phyloP scores from a whole-genome alignment of 345 rosid genomes.

The Gossypium raimondii region DNA sequence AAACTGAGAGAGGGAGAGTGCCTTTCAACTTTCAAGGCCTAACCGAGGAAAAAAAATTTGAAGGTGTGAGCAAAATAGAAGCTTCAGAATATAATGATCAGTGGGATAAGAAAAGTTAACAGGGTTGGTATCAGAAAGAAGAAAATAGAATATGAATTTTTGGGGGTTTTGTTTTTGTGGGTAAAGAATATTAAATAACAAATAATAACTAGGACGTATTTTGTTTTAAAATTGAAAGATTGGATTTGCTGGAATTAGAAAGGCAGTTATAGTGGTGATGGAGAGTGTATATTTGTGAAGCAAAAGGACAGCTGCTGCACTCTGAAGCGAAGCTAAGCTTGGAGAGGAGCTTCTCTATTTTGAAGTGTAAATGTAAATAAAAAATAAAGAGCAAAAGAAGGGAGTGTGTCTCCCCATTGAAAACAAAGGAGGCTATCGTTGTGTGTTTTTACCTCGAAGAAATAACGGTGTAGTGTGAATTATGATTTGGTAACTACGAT shows the following conservation, averaged over 20 bases:
- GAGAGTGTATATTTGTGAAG: constrained; percentile 19
- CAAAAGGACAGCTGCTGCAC: constrained; percentile 17
- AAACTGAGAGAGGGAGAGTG: neutral
- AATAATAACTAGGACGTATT: neutral
- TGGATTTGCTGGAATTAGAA: constrained; percentile 32
- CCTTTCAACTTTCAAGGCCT: neutral
- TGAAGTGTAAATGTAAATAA: no score
- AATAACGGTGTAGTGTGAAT: neutral
- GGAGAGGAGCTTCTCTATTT: neutral
- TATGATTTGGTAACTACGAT: neutral
- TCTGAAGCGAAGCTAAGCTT: constrained; percentile 12
- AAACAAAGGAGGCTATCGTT: neutral
- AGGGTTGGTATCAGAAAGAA: neutral
- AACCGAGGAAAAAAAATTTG: neutral
- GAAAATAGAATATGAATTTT: neutral
- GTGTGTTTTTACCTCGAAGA: neutral
- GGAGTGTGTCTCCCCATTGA: neutral
- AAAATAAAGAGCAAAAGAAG: neutral
- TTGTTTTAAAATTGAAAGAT: constrained; percentile 1
- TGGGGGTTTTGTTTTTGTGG: neutral
- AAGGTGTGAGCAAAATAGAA: neutral
- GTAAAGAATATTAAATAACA: neutral
- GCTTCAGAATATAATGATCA: neutral
- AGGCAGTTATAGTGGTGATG: constrained; percentile 25
- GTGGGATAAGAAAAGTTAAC: neutral